A percentile compares a stretch with the other conserved stretches of the same genome.
Evolutionary conservation across 148 eudicot species (phyloP).

Genomic region (Rheum nobile): DNA sequence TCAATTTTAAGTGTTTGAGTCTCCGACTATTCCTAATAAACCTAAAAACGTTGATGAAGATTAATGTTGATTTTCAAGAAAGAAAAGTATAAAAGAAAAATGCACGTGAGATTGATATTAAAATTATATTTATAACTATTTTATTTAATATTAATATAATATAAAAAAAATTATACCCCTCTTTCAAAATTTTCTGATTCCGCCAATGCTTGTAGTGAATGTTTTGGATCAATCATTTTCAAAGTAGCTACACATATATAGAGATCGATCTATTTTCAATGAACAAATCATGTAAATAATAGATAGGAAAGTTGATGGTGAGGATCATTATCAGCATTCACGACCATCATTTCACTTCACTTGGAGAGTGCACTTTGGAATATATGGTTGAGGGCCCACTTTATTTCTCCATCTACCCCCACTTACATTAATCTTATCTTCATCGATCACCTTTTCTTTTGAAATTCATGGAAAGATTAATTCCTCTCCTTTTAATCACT

Average conservation of each 20-base stretch:
- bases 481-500: neutral
- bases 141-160: no score
- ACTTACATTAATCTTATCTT: neutral
- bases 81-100: no score
- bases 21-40: no score
- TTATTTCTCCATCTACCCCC: neutral
- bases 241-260: neutral
- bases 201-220: neutral
- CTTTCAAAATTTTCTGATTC: no score
- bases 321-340: slow-evolving; percentile 2
- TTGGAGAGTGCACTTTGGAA: slow-evolving; percentile 1
- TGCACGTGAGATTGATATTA: no score
- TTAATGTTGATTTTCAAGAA: no score
- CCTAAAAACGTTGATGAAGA: no score
- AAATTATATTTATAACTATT: no score
- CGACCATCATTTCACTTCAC: slow-evolving; percentile 8
- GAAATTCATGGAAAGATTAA: neutral
- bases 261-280: neutral
- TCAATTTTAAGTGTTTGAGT: no score
- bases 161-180: no score
- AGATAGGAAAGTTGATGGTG: neutral
- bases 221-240: neutral
- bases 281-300: neutral
- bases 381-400: slow-evolving; percentile 1
- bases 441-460: neutral